Evolutionary conservation across 2,329 filamentous ascomycete genomes (phyloP), one percentile per base, ranked within the genome.

Genomic region (Trichoderma sp.): DNA sequence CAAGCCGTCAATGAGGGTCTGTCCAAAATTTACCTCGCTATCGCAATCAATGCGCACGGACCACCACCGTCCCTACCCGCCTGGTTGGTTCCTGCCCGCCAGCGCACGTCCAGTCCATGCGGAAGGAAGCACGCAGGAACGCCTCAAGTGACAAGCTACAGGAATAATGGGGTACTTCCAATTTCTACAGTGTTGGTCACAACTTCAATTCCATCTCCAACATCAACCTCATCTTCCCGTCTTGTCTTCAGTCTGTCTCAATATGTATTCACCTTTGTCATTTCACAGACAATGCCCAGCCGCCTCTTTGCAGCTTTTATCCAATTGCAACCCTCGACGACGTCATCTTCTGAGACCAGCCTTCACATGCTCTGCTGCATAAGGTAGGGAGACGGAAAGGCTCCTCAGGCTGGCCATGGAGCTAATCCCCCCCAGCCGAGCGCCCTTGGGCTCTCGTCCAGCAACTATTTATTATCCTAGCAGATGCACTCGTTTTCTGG

Each of bases 21-120:
- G 43, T 43, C 63, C 61, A 62, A 67, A 71, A 71, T 68, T 68
- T 71, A 68, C 70, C 68, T 61, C 70, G 70, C 30, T 68, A 71
- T 68, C 64, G 61, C 61, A 59, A 68, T 71, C 70, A 26, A 13
- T 55, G 26, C 7, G 70, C 70, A 71, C 70, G 70, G 70, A 62
- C 70, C 70, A 68, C 62, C 39, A 17, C 6, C 26, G 28, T 36
- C 66, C 66, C 23, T 64, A 20, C 62, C 39, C 20, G 39, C 47
- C 47, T 53, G 47, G 47, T 53, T 23, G n/a, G 64, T 36, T 67
- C 50, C 32, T 67, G 64, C 64, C 64, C 50, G 28, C 30, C 50
- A 50, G 43, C 43, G 43, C 17, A 50, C n/a, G 43, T n/a, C 43
- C 43, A 50, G 43, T 50, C 30, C 64, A 43, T 30, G 47, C 32